A percentile compares a stretch with the other conserved stretches of the same genome.
Evolutionary conservation across 805 yeast genomes (phyloP).

Genomic region (Ogataea haglerorum): DNA sequence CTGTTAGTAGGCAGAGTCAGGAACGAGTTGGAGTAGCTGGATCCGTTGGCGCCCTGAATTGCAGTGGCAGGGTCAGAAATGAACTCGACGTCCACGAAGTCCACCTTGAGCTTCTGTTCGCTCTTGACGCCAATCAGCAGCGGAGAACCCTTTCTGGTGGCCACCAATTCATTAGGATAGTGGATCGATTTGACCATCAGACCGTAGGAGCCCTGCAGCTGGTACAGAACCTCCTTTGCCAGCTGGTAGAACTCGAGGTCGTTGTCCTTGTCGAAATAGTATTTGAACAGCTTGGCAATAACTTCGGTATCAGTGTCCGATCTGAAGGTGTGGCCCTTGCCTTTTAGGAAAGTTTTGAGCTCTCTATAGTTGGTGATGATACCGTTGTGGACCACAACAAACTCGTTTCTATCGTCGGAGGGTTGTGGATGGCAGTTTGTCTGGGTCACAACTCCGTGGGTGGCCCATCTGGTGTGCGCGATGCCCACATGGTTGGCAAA

Average conservation of each 20-base stretch:
- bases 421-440: conserved; percentile 94
- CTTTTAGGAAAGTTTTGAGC: conserved; percentile 71
- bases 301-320: conserved; percentile 97
- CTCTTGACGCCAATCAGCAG: conserved; percentile 95
- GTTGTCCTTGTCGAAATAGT: conserved; percentile 75
- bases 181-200: conserved; percentile 85
- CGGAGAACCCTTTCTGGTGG: conserved; percentile 98
- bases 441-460: conserved; percentile 91
- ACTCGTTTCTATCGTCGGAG: conserved; percentile 79
- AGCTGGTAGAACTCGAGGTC: conserved; percentile 86
- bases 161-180: conserved; percentile 93
- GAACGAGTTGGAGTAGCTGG: conserved; percentile 13
- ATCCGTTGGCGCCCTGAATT: conserved; percentile 23
- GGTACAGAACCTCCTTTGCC: conserved; percentile 87
- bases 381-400: conserved; percentile 95
- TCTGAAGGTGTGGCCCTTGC: conserved; percentile 80
- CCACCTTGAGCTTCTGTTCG: conserved; percentile 91
- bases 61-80: conserved; percentile 54
- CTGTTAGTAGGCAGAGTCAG: conserved; percentile 18
- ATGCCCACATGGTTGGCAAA: conserved; percentile 90
- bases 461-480: conserved; percentile 99
- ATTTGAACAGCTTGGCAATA: conserved; percentile 92
- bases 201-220: conserved; percentile 97
- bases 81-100: conserved; percentile 97
- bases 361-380: conserved; percentile 95